phyloP scores from a whole-genome alignment of 2,329 filamentous ascomycete species.

The Tolypocladium ophioglossoides region DNA sequence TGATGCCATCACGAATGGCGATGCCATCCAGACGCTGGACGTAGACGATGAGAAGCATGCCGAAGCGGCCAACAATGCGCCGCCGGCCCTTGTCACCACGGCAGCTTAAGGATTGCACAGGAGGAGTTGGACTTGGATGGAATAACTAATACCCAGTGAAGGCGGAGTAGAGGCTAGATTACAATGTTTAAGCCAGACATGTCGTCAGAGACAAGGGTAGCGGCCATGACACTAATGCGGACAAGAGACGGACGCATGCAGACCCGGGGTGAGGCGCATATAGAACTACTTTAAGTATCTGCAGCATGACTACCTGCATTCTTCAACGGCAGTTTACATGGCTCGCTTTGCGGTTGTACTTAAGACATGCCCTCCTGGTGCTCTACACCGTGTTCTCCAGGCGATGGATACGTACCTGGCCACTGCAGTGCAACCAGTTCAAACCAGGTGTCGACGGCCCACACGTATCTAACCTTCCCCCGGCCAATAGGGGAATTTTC shows the following conservation, averaged over 20 bases:
- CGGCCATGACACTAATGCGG: neutral
- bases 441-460: no score
- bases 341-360: neutral
- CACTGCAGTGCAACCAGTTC: no score
- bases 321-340: neutral
- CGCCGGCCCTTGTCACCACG: neutral
- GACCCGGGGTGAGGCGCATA: neutral
- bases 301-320: no score
- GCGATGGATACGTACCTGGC: no score
- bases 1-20: slow-evolving; percentile 15
- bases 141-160: neutral
- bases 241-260: neutral
- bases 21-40: slow-evolving; percentile 20
- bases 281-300: no score
- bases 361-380: neutral
- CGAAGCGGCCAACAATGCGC: neutral
- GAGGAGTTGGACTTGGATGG: neutral
- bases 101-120: neutral
- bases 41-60: slow-evolving; percentile 15
- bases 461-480: no score
- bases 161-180: neutral
- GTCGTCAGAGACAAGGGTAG: neutral
- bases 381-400: neutral
- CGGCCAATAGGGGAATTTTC: no score
- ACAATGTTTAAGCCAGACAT: neutral